These are phyloP conservation scores for Gossypium ekmanianum DNA, from an alignment of 345 rosid genomes.

Conservation along the genomic window DNA sequence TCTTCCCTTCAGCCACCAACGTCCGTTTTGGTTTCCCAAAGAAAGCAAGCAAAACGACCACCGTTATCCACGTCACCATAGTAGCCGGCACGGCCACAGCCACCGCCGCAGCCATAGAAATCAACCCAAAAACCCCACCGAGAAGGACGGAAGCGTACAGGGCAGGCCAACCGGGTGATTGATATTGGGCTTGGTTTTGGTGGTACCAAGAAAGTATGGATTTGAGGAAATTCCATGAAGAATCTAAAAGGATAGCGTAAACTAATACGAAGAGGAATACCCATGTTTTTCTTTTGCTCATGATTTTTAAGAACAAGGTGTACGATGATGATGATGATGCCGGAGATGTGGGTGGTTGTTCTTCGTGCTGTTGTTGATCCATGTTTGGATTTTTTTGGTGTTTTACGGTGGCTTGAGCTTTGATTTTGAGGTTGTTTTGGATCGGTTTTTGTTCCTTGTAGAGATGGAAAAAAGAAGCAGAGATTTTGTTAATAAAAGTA, in stretches of 20 bases:
- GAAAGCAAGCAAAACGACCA: conserved; percentile 74
- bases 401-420: conserved; percentile 3
- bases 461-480: too few species aligned
- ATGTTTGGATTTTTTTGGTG: background rate
- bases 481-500: too few species aligned
- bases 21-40: conserved; percentile 70
- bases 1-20: conserved; percentile 69
- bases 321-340: conserved; percentile 37
- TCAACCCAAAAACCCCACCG: conserved; percentile 72
- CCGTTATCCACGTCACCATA: conserved; percentile 72
- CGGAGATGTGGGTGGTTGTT: conserved; percentile 16
- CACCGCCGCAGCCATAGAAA: conserved; percentile 90
- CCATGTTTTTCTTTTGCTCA: conserved; percentile 98
- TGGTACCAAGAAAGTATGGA: conserved; percentile 80
- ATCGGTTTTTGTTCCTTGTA: background rate
- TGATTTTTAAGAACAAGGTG: conserved; percentile 47
- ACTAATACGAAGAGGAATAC: conserved; percentile 76
- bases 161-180: conserved; percentile 67
- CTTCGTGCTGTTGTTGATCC: conserved; percentile 30
- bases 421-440: background rate
- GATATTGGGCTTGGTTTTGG: conserved; percentile 31
- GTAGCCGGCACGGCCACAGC: conserved; percentile 93
- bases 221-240: conserved; percentile 69
- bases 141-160: conserved; percentile 83
- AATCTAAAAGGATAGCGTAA: conserved; percentile 62